phyloP scores from a whole-genome alignment of 306 rosid genomes.

The Cicer arietinum region DNA sequence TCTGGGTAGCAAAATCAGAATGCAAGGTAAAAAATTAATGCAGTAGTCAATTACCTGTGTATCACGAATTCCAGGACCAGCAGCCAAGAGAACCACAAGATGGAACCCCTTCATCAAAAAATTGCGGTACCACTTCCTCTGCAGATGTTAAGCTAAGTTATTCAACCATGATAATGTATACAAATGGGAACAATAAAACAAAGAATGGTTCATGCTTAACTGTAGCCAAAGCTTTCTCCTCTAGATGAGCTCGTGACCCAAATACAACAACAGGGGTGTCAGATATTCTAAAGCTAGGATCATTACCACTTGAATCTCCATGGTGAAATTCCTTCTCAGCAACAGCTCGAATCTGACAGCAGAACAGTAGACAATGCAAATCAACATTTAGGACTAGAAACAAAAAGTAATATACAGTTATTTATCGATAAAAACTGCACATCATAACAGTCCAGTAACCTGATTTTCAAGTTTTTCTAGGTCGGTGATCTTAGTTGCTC shows the following conservation, averaged over 20 bases:
- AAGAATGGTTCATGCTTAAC: conserved; percentile 58
- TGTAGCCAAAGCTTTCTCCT: conserved; percentile 90
- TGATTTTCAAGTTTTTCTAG: conserved; percentile 90
- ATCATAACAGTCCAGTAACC: conserved; percentile 51
- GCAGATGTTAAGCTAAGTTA: conserved; percentile 48
- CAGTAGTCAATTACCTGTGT: conserved; percentile 67
- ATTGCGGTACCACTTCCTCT: conserved; percentile 96
- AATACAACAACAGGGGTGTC: conserved; percentile 85
- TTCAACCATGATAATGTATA: conserved; percentile 38
- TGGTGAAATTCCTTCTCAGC: conserved; percentile 56
- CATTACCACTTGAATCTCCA: conserved; percentile 52
- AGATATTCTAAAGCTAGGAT: conserved; percentile 66
- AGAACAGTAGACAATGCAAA: conserved; percentile 31
- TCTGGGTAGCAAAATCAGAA: conserved; percentile 5
- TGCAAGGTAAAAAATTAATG: conserved; percentile 28
- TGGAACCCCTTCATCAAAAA: conserved; percentile 98
- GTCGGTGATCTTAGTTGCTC: conserved; percentile 89
- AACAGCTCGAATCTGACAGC: conserved; percentile 65
- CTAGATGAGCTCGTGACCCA: conserved; percentile 98
- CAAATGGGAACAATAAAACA: conserved; percentile 32
- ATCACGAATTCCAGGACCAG: conserved; percentile 96
- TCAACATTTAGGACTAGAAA: conserved; percentile 32
- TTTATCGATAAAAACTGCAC: conserved; percentile 2
- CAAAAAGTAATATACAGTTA: conserved; percentile 9
- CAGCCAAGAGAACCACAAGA: conserved; percentile 91